Evolutionary conservation across 768 basidiomycete genomes (phyloP).

Genomic region (Cystofilobasidium capitatum): DNA sequence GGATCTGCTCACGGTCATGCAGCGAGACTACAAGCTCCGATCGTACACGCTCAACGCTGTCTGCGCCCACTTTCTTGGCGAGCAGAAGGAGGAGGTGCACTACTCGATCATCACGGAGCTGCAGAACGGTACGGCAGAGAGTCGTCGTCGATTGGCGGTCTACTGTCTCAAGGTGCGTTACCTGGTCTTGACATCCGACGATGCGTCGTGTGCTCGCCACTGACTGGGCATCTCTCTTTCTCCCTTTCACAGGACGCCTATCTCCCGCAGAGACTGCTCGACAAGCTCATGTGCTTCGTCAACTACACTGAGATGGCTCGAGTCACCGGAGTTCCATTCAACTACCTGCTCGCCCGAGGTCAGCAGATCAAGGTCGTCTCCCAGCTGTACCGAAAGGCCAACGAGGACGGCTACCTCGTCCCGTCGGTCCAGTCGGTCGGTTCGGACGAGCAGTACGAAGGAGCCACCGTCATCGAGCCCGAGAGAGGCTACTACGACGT

Average conservation of each 20-base stretch:
- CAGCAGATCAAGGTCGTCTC: constrained; percentile 99
- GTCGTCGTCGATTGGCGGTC: constrained; percentile 80
- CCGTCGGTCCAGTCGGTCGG: constrained; percentile 80
- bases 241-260: constrained; percentile 70
- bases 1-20: constrained; percentile 95
- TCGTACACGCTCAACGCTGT: constrained; percentile 97
- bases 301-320: constrained; percentile 99
- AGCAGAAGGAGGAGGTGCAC: constrained; percentile 99
- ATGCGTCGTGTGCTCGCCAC: neutral
- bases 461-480: constrained; percentile 97
- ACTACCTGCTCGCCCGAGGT: constrained; percentile 81
- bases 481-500: constrained; percentile 90
- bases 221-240: neutral
- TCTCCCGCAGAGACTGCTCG: constrained; percentile 86
- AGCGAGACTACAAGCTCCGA: constrained; percentile 91
- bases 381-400: constrained; percentile 86
- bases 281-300: constrained; percentile 98
- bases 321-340: constrained; percentile 99
- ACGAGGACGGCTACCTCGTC: constrained; percentile 79
- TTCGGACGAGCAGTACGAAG: constrained; percentile 93
- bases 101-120: constrained; percentile 96
- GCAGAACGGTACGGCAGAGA: constrained; percentile 93
- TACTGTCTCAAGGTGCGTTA: constrained; percentile 83
- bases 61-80: constrained; percentile 92
- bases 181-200: neutral